phyloP scores from a whole-genome alignment of 2,329 filamentous ascomycete species.

The Torrubiellomyces zombiae region DNA sequence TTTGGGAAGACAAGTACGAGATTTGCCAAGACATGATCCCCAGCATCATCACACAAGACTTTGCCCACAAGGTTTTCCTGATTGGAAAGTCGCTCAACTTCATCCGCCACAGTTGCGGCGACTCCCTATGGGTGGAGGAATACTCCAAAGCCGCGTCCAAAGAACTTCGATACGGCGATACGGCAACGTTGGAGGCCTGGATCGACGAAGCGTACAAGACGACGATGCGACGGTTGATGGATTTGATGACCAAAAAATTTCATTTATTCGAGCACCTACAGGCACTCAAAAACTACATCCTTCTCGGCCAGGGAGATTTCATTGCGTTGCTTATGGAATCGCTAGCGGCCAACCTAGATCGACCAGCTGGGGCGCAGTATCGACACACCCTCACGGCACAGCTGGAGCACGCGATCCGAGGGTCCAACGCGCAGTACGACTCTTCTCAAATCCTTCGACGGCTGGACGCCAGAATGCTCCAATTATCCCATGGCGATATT shows the following conservation, averaged over 20 bases:
- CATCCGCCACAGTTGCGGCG: slow-evolving; percentile 86
- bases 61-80: slow-evolving; percentile 89
- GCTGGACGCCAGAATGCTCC: slow-evolving; percentile 94
- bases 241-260: slow-evolving; percentile 91
- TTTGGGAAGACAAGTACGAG: slow-evolving; percentile 97
- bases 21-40: slow-evolving; percentile 75
- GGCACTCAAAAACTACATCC: slow-evolving; percentile 84
- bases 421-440: slow-evolving; percentile 94
- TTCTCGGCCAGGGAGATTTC: slow-evolving; percentile 92
- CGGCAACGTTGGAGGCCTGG: slow-evolving; percentile 74
- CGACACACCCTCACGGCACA: slow-evolving; percentile 95
- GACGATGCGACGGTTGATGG: slow-evolving; percentile 87
- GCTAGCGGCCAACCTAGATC: slow-evolving; percentile 77
- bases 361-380: slow-evolving; percentile 92
- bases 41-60: slow-evolving; percentile 81
- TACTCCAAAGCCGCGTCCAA: slow-evolving; percentile 90
- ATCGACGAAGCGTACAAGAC: slow-evolving; percentile 97
- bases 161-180: slow-evolving; percentile 84
- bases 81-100: slow-evolving; percentile 98
- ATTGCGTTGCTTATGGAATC: slow-evolving; percentile 96
- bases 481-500: slow-evolving; percentile 89
- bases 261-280: slow-evolving; percentile 83
- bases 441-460: slow-evolving; percentile 78
- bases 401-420: slow-evolving; percentile 88
- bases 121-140: slow-evolving; percentile 86